Percentiles rank a stretch among this genome's conserved stretches.
Conservation (phyloP, 2,329 filamentous ascomycete genomes). For the Calonectria pseudoturangicola region DNA sequence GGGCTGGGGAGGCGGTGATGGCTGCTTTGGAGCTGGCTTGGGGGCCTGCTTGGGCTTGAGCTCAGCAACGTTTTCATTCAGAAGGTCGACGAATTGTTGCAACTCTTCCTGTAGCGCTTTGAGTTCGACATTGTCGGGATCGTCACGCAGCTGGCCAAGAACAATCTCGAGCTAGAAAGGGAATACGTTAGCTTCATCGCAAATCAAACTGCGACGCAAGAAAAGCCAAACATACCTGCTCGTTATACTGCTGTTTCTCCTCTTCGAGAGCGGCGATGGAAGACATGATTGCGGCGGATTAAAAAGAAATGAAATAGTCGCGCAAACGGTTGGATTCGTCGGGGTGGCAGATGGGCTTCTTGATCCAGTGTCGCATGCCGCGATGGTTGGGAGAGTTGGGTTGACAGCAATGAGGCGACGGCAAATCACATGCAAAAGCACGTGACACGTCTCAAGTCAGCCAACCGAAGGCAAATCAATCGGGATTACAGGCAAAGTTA, state of each 20-base stretch:
- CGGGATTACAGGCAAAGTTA: slow-evolving; percentile 18
- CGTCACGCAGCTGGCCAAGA: slow-evolving; percentile 83
- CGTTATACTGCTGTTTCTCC: slow-evolving; percentile 73
- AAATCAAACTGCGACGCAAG: not conserved
- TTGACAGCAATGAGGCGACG: not conserved
- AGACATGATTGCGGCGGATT: slow-evolving; percentile 51
- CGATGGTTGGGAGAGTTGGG: slow-evolving; percentile 24
- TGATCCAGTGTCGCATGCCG: slow-evolving; percentile 23
- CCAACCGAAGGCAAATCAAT: slow-evolving; percentile 13
- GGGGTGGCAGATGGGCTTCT: slow-evolving; percentile 19
- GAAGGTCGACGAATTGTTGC: slow-evolving; percentile 85
- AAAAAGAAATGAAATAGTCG: slow-evolving; percentile 6
- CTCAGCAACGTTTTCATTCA: slow-evolving; percentile 88
- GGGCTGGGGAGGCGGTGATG: slow-evolving; percentile 72
- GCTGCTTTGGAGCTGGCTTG: slow-evolving; percentile 66
- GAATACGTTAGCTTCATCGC: slow-evolving; percentile 46
- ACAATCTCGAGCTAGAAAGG: slow-evolving; percentile 83
- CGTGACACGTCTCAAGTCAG: not conserved
- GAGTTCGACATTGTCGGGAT: slow-evolving; percentile 87
- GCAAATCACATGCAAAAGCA: slow-evolving; percentile 4
- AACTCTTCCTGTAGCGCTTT: slow-evolving; percentile 86
- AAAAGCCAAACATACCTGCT: slow-evolving; percentile 67
- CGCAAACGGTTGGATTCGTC: not conserved
- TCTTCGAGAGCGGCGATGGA: slow-evolving; percentile 66
- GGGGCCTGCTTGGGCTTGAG: slow-evolving; percentile 74